A percentile compares a stretch with the other conserved stretches of the same genome.
Conservation (phyloP, 2,329 filamentous ascomycete species). For the Lachnellula subtilissima region DNA sequence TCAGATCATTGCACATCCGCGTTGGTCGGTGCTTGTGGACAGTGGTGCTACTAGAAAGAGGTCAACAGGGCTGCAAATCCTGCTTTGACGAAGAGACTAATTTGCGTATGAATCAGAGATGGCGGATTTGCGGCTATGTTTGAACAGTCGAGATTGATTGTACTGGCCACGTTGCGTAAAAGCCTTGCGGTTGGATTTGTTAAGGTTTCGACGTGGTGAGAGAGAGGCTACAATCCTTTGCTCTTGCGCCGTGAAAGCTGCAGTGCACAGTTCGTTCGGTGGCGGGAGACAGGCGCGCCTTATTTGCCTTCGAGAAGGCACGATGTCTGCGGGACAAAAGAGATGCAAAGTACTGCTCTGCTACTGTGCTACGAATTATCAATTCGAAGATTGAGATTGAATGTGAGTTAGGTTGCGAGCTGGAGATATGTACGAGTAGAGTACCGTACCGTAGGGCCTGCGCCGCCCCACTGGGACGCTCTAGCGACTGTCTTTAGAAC, state of each 20-base stretch:
- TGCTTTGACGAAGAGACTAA: not conserved
- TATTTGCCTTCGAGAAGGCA: not conserved
- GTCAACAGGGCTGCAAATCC: not conserved
- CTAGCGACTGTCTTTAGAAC: too few species aligned
- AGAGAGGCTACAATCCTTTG: not conserved
- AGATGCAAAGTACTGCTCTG: not conserved
- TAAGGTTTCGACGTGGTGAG: not conserved
- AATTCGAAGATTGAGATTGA: not conserved
- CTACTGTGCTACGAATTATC: not conserved
- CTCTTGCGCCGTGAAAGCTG: not conserved
- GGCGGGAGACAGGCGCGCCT: not conserved
- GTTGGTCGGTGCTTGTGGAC: slow-evolving; percentile 21
- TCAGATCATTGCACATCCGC: slow-evolving; percentile 28
- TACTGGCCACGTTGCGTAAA: not conserved
- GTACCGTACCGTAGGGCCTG: too few species aligned
- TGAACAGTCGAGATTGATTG: not conserved
- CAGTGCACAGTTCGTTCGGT: too few species aligned
- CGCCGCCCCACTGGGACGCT: too few species aligned
- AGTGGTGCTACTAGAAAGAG: slow-evolving; percentile 7
- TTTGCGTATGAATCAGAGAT: not conserved
- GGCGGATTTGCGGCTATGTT: not conserved
- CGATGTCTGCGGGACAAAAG: not conserved
- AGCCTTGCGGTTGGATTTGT: not conserved
- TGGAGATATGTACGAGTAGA: too few species aligned
- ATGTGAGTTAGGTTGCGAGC: too few species aligned